phyloP scores from a whole-genome alignment of 768 basidiomycete species.

The Suillus cothurnatus region DNA sequence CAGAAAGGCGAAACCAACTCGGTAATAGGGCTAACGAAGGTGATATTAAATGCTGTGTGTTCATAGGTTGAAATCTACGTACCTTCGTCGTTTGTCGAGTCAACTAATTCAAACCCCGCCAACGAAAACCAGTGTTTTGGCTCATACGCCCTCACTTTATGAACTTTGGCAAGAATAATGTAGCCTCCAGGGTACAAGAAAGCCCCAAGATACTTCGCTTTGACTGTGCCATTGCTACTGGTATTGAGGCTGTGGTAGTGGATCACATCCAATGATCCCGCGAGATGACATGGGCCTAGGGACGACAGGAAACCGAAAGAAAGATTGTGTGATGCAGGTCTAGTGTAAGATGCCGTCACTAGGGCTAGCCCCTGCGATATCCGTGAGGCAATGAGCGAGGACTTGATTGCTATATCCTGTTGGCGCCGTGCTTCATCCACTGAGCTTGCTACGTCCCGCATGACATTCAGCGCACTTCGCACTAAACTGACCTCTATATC shows the following conservation, averaged over 20 bases:
- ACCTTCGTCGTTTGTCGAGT: constrained; percentile 77
- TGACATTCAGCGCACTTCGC: constrained; percentile 59
- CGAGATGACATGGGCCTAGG: constrained; percentile 76
- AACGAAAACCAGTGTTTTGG: constrained; percentile 88
- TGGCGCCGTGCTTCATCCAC: constrained; percentile 81
- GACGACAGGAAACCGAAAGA: constrained; percentile 66
- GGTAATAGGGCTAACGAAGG: constrained; percentile 66
- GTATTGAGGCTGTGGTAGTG: constrained; percentile 56
- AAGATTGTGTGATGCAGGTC: constrained; percentile 39
- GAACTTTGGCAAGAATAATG: constrained; percentile 83
- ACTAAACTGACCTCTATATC: constrained; percentile 19
- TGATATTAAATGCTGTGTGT: not conserved
- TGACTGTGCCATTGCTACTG: constrained; percentile 51
- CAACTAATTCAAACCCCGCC: constrained; percentile 68
- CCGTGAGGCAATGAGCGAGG: constrained; percentile 67
- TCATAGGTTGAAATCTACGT: constrained; percentile 30
- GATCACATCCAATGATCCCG: constrained; percentile 88
- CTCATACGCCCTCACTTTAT: constrained; percentile 80
- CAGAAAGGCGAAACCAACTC: constrained; percentile 75
- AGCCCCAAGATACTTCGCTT: constrained; percentile 85
- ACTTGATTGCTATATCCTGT: constrained; percentile 66
- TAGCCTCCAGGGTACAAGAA: constrained; percentile 90
- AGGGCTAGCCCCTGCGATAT: constrained; percentile 46
- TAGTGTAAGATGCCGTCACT: constrained; percentile 28
- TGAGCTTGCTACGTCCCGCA: constrained; percentile 73